Conservation (phyloP, 257 asterid species). For the Solanum appendiculatum region DNA sequence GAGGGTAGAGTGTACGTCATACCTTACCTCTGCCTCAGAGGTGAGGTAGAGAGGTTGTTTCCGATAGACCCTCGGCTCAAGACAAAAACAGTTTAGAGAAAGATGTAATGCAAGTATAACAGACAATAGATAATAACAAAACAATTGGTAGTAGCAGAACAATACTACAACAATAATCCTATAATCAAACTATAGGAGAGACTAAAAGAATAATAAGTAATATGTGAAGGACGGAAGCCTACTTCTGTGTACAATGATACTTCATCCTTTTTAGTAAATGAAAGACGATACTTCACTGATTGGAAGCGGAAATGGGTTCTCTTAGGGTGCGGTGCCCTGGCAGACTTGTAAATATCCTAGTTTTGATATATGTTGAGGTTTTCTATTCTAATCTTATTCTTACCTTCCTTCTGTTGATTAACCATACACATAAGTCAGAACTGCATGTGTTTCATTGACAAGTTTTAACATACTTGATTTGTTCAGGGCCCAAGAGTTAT, state of each 20-base stretch:
- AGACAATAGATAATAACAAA: too few relatives aligned
- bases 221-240: too few relatives aligned
- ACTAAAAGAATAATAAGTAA: too few relatives aligned
- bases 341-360: neutral
- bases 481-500: conserved; percentile 93
- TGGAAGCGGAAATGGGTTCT: neutral
- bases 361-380: neutral
- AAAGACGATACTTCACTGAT: neutral
- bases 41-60: neutral
- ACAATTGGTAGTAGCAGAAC: too few relatives aligned
- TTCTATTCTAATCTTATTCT: neutral
- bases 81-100: too few relatives aligned
- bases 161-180: too few relatives aligned
- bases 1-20: neutral
- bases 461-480: neutral
- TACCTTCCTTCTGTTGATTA: neutral
- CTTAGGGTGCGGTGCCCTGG: neutral
- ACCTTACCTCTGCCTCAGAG: neutral
- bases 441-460: neutral
- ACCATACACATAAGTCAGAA: neutral
- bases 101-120: too few relatives aligned
- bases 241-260: too few relatives aligned
- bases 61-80: too few relatives aligned
- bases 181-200: too few relatives aligned
- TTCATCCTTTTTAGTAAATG: too few relatives aligned